Percentiles rank a stretch among this genome's conserved stretches.
phyloP scores from a whole-genome alignment of 2,329 filamentous ascomycete genomes.

The Colletotrichum sp. region DNA sequence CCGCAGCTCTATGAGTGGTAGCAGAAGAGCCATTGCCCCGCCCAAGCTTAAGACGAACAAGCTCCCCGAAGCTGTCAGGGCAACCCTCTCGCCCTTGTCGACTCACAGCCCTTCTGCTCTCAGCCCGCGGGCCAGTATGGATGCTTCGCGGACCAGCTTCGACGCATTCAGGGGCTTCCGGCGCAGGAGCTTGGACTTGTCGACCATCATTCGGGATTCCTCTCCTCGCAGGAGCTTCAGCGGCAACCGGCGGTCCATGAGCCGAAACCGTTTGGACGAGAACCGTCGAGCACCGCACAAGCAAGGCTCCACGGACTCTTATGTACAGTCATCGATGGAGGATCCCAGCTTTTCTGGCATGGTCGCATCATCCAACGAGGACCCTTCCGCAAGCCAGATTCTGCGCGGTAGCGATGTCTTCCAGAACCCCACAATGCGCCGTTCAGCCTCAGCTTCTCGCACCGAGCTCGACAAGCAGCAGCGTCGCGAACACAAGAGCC shows the following conservation, averaged over 20 bases:
- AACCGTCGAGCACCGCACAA: constrained; percentile 52
- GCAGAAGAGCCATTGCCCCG: constrained; percentile 15
- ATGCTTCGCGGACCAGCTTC: constrained; percentile 57
- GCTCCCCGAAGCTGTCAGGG: constrained; percentile 63
- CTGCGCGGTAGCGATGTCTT: constrained; percentile 88
- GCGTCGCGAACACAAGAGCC: not conserved
- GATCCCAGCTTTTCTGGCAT: constrained; percentile 76
- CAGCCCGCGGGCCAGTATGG: constrained; percentile 61
- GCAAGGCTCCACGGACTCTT: constrained; percentile 75
- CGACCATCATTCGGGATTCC: constrained; percentile 44
- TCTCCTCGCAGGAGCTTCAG: constrained; percentile 68
- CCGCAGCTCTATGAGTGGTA: constrained; percentile 21
- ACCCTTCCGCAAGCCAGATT: constrained; percentile 90
- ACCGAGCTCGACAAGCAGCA: constrained; percentile 20
- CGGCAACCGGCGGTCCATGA: constrained; percentile 57
- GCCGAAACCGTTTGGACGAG: constrained; percentile 52
- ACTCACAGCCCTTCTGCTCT: constrained; percentile 43
- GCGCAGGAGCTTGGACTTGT: constrained; percentile 58
- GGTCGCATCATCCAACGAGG: constrained; percentile 72
- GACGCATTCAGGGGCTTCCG: constrained; percentile 54
- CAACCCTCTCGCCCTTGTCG: constrained; percentile 62
- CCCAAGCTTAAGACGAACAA: constrained; percentile 41
- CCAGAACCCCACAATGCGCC: constrained; percentile 73
- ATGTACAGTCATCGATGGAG: constrained; percentile 72
- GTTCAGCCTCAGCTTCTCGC: constrained; percentile 44